phyloP scores from a whole-genome alignment of 495 filamentous ascomycete species.

The Letharia lupina region DNA sequence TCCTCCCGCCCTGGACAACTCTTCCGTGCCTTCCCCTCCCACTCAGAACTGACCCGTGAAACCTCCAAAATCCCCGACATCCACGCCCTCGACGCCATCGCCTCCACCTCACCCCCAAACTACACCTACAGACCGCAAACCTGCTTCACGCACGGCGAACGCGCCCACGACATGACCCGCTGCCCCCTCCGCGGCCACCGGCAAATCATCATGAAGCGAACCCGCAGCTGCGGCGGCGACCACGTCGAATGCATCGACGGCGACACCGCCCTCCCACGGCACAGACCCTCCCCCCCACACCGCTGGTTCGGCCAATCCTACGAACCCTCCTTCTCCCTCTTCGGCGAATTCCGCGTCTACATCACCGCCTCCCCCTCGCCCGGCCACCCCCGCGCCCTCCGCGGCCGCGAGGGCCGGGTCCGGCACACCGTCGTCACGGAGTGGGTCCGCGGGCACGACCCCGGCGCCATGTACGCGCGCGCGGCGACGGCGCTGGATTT shows the following conservation, averaged over 20 bases:
- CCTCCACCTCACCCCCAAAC: background rate
- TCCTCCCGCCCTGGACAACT: background rate
- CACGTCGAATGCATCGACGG: background rate
- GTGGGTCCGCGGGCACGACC: background rate
- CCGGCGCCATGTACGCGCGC: background rate
- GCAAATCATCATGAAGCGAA: background rate
- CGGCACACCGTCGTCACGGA: background rate
- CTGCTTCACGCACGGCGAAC: background rate
- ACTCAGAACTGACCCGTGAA: background rate
- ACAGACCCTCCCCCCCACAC: background rate
- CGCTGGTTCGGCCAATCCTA: background rate
- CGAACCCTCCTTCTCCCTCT: background rate
- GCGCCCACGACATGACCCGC: background rate
- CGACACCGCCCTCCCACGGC: background rate
- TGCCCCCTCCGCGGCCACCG: background rate
- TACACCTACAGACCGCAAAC: background rate
- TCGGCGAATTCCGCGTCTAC: background rate
- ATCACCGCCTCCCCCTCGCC: background rate
- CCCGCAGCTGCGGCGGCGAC: background rate
- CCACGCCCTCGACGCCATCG: background rate
- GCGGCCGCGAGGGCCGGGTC: background rate
- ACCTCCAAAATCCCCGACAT: background rate
- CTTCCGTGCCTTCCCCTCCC: slow-evolving; percentile 1
- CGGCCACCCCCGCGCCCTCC: background rate
- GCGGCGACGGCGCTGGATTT: background rate